Base-by-base conservation (phyloP, 2,329 filamentous ascomycete genomes). In the Sphaerulina vaccinii region DNA sequence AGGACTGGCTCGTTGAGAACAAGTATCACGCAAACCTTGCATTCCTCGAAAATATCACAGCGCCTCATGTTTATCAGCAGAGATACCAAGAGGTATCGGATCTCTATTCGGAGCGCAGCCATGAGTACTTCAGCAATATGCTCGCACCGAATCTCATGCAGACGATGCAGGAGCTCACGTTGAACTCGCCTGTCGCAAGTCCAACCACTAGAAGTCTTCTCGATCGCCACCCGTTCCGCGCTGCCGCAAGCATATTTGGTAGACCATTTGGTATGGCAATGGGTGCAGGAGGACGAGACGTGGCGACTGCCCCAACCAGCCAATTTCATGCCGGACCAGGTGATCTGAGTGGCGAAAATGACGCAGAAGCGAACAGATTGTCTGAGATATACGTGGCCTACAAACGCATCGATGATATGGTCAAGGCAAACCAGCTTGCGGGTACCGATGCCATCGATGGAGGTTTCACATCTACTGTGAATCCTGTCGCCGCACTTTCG, bases 1-100 rank as follows among this genome's bases (percentile, higher is more conserved):
- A 83, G 3, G 76, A 83, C 0, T 95, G 90, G 74, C 72, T 95
- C 11, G 75, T 52, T 5, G 59, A 58, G 78, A 84, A 48, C 18
- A 43, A 54, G 47, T 77, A 88, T 63, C 72, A 73, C 13, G 67
- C 70, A 5, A 65, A 71, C 33, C 67, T 81, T 8, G 71, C 74
- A 3, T 74, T 77, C 49, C 67, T 76, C 6, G 74, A 78, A 45
- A 80, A 78, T 52, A 71, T 72, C 27, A 39, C 45, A 16, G 49
- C 55, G 2, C 56, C 58, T 18, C 45, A 49, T 35, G 53, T 54
- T 29, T 57, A 55, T 64, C 49, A 54, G 49, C 55, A 58, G 49
- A 55, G 58, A 18, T 75, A 36, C 66, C 61, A 64, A 60, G 58
- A 64, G 44, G 54, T 60, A 3, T 60, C 62, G 27, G 61, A 64